Evolutionary conservation across 225 moss, liverwort and hornwort species (phyloP), one percentile per base, ranked within the genome.

Genomic region (Sphagnum contortum): DNA sequence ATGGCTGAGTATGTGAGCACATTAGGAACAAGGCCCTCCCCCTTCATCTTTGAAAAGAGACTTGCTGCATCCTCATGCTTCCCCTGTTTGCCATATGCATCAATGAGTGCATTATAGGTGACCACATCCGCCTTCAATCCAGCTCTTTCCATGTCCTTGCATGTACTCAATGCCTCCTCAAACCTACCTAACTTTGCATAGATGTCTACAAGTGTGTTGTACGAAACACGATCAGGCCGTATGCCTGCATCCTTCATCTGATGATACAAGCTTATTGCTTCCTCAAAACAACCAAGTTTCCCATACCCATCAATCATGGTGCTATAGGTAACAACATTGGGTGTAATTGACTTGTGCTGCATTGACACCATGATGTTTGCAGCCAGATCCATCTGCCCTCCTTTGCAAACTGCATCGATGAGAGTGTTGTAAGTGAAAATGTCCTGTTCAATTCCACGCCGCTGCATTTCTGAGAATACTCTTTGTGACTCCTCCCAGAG

Each of bases 1-100:
- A 96, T 57, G 54, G 95, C 87, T 7, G 95, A 96, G 64, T 73
- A 52, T 52, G 52, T 52, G 52, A 83, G 73, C 45, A 79, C 64
- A 50, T 83, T 79, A 3, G 83, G 83, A 50, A 72, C 74, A 70
- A 65, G 71, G 9, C 63, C 69, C 61, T 75, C 75, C 10, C 54
- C 69, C 57, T 74, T 68, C 8, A 82, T 64, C 53, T 78, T 74
- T 9, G 72, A 52, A 69, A 82, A 82, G 6, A 78, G 63, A 55
- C 71, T 69, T 4, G 78, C 72, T 77, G 78, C 78, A 6, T 52
- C 52, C 9, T 52, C 52, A 52, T 5, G 9, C 52, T 52, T 52
- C 9, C 9, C 9, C 6, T 52, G 6, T 9, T 52, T 52, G 7
- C 52, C 52, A 52, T 5, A 52, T 9, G 9, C 9, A 9, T 52